Base-by-base conservation (phyloP, 2,329 filamentous ascomycete species). In the Coccinonectria pachysandricola region DNA sequence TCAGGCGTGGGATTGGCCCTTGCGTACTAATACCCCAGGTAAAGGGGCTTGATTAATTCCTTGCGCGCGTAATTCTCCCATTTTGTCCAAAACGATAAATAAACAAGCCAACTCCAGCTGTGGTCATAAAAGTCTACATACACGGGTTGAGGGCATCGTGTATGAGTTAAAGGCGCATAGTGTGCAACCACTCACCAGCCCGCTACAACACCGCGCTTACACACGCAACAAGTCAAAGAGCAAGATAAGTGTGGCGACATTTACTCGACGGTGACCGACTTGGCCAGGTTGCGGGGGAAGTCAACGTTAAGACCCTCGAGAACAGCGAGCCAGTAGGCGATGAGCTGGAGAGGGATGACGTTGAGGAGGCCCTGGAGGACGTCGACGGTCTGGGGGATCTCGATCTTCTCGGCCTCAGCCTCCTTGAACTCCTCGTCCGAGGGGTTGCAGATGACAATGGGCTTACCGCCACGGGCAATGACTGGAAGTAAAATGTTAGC, bases 211-310 rank as follows among this genome's bases (percentile, higher is more conserved):
- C 26, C 22, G 35, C 31, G 28, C 39, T 42, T 34, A 30, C 30
- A 28, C 34, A 40, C 31, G 32, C 31, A 27, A 31, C 36, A 30
- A 33, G 15, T 19, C 25, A 8, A 19, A 19, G 15, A 33, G 32
- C n/a, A n/a, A n/a, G n/a, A n/a, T n/a, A n/a, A 34, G 33, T 18
- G 21, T 20, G 11, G 28, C 37, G 21, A 32, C 28, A n/a, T 52
- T 68, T 88, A 98, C 75, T 98, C 91, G 45, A 98, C 91, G 39
- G 91, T 98, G 40, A 98, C 91, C 39, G 86, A 94, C 76, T 98
- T 98, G 58, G 91, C 91, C 64, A 98, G 65, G 68, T 98, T 98
- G 52, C 91, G 81, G 32, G 91, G 91, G 75, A 96, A 96, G 57
- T 98, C 91, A 34, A 98, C 91, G 56, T 98, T 96, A 43, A 95